Evolutionary conservation across 2,329 filamentous ascomycete genomes (phyloP).

Genomic region (Leptodontidium sp.): DNA sequence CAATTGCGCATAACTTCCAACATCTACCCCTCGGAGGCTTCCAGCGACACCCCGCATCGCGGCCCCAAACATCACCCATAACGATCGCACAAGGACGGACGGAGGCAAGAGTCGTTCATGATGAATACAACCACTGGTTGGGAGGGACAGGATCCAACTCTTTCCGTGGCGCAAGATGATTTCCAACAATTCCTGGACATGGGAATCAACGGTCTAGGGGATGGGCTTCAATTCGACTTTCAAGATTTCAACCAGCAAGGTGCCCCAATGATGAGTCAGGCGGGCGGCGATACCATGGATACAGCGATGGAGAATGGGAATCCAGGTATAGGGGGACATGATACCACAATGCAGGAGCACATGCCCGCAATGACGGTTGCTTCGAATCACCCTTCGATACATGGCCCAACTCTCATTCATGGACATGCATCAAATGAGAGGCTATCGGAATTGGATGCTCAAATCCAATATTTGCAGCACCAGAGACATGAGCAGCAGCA

Average conservation of each 20-base stretch:
- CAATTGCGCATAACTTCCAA: slow-evolving; percentile 11
- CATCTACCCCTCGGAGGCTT: slow-evolving; percentile 22
- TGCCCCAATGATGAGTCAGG: slow-evolving; percentile 42
- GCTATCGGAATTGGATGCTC: slow-evolving; percentile 68
- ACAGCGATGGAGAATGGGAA: slow-evolving; percentile 52
- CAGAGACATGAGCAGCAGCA: slow-evolving; percentile 67
- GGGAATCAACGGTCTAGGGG: slow-evolving; percentile 60
- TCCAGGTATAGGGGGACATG: slow-evolving; percentile 38
- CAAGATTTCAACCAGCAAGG: slow-evolving; percentile 57
- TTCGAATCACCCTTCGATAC: slow-evolving; percentile 53
- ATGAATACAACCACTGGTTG: slow-evolving; percentile 52
- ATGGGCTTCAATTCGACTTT: slow-evolving; percentile 68
- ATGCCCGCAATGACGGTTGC: slow-evolving; percentile 58
- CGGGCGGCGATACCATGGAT: slow-evolving; percentile 53
- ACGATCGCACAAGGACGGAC: background rate
- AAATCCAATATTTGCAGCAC: slow-evolving; percentile 71
- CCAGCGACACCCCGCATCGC: slow-evolving; percentile 24
- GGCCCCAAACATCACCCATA: slow-evolving; percentile 12
- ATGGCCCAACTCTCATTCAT: slow-evolving; percentile 50
- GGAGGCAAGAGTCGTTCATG: slow-evolving; percentile 23
- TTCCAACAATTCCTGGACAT: slow-evolving; percentile 72
- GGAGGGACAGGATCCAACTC: slow-evolving; percentile 64
- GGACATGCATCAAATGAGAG: slow-evolving; percentile 58
- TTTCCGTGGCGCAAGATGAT: slow-evolving; percentile 64
- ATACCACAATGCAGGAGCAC: slow-evolving; percentile 54